Evolutionary conservation across 805 yeast species (phyloP), one percentile per base, ranked within the genome.

Genomic region (Candida corydali): DNA sequence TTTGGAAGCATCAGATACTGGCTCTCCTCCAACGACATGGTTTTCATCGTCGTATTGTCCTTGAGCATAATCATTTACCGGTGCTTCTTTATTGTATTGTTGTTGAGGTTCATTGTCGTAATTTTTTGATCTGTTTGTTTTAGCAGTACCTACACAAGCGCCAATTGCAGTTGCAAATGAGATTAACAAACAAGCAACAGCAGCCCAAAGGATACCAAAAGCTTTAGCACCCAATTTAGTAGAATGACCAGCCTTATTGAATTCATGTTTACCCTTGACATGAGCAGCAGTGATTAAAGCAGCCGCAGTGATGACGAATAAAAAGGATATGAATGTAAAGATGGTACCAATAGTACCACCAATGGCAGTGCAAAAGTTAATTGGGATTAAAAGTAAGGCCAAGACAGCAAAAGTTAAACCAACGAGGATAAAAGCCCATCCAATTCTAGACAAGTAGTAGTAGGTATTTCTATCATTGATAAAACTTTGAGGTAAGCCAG

Each of bases 131-230:
- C 20, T 23, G 5, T 29, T 28, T 16, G 33, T 14, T 23, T 20
- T 29, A 9, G 17, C 19, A n/a, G 36, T 25, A 8, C 17, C 35
- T 9, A 38, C 17, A 36, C 40, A 31, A 24, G 37, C 33, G 16
- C 34, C 39, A 25, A 41, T 34, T 5, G 36, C 14, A 22, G 40
- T 34, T 11, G 35, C 20, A 23, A 42, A 38, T 29, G 46, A 38
- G 10, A 44, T 27, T 10, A 44, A 32, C 22, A 44, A 43, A 16
- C 40, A 32, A 37, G 46, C 40, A 8, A 69, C 69, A 5, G 74
- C 55, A 3, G 52, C 48, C 94, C 94, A 85, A 25, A 78, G 59
- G 41, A 81, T 73, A 10, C 78, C 86, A 54, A 82, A 66, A 55
- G 70, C 62, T 28, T 66, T 68, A 7, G 60, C 53, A 10, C 82